Evolutionary conservation across 139 green algal species (phyloP), one percentile per base, ranked within the genome.

Genomic region (Parachlorella kessleri): DNA sequence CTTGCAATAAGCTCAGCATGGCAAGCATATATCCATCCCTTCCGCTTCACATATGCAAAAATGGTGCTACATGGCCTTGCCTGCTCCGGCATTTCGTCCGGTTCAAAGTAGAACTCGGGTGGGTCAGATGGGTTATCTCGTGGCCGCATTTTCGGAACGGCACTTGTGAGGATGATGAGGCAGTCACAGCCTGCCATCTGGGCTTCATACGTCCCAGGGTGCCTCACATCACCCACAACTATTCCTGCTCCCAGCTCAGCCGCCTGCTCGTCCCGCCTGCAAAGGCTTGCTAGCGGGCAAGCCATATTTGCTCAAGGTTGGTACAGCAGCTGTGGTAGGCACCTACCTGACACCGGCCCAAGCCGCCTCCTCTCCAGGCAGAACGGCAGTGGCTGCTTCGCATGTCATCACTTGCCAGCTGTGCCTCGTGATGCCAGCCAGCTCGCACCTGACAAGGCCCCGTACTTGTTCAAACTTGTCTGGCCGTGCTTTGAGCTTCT

Each of bases 21-120:
- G n/a, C n/a, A n/a, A n/a, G n/a, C n/a, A n/a, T n/a, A n/a, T n/a
- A n/a, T n/a, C n/a, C n/a, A n/a, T n/a, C n/a, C n/a, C n/a, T n/a
- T n/a, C n/a, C n/a, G n/a, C n/a, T n/a, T n/a, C n/a, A n/a, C n/a
- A n/a, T n/a, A n/a, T n/a, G n/a, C n/a, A n/a, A n/a, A n/a, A n/a
- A n/a, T n/a, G n/a, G n/a, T n/a, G n/a, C n/a, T n/a, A n/a, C n/a
- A n/a, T n/a, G n/a, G n/a, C n/a, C 69, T 14, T 54, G 85, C 84
- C 68, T 81, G 40, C 71, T 90, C 85, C 21, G 85, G 85, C 37
- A 72, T 53, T 18, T 77, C 65, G 7, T 69, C 75, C 18, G 77
- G 59, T 24, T 81, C 70, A 54, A 80, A 90, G 14, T 75, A 87
- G 10, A 84, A 90, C 66, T 84, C 74, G 5, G 85, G 85, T 10